Conservation (phyloP, 2,329 filamentous ascomycete species). For the Didymosphaeria variabile region DNA sequence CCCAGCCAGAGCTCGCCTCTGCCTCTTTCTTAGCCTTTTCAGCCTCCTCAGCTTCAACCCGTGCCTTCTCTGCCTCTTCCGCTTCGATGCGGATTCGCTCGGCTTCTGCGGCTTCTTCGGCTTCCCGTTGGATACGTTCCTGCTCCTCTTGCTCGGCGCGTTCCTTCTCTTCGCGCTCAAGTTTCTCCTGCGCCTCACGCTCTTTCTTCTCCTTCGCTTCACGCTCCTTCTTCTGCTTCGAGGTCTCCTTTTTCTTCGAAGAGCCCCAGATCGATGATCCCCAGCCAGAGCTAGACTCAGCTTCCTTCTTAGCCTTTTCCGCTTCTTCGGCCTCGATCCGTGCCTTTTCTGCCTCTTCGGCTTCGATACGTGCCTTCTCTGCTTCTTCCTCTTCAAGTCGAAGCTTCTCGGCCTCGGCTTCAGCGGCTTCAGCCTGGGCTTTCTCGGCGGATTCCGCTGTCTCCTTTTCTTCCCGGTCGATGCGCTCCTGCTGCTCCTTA, state of each 20-base stretch:
- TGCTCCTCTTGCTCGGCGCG: constrained; percentile 47
- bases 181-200: constrained; percentile 49
- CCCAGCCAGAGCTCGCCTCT: constrained; percentile 37
- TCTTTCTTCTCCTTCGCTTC: constrained; percentile 31
- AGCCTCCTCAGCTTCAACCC: constrained; percentile 26
- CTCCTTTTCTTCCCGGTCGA: constrained; percentile 37
- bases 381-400: constrained; percentile 22
- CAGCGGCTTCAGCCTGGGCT: constrained; percentile 34
- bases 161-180: constrained; percentile 38
- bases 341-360: constrained; percentile 46
- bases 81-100: constrained; percentile 13
- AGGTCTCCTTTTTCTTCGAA: constrained; percentile 49
- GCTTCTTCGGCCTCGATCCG: constrained; percentile 36
- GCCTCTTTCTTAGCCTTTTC: constrained; percentile 28
- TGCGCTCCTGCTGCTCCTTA: constrained; percentile 36
- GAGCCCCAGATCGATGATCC: constrained; percentile 34
- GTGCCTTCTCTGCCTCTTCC: constrained; percentile 11
- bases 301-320: constrained; percentile 28
- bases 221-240: constrained; percentile 42
- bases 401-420: constrained; percentile 16
- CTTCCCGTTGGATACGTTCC: constrained; percentile 53
- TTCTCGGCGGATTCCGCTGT: background rate
- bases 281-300: constrained; percentile 45
- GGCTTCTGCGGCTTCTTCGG: constrained; percentile 24
- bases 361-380: constrained; percentile 14